Conservation (phyloP, 2,329 filamentous ascomycete species). For the Monilinia aucupariae region DNA sequence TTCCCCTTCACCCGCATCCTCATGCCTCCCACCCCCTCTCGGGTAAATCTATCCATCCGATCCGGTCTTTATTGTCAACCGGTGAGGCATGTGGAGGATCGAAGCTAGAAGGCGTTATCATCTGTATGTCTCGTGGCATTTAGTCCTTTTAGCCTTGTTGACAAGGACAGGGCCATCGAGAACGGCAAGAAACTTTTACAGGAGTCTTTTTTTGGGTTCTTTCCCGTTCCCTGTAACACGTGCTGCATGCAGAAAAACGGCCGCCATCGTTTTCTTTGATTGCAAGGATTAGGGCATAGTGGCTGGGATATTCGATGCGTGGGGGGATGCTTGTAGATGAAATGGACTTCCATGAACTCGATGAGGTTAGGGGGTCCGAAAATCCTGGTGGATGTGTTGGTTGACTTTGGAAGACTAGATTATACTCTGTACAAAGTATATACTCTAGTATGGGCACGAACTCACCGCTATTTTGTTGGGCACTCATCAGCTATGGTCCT, state of each 20-base stretch:
- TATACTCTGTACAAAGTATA: too few relatives aligned
- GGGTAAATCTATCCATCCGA: not conserved
- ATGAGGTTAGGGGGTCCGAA: not conserved
- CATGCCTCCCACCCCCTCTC: not conserved
- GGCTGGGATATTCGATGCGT: not conserved
- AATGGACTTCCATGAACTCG: not conserved
- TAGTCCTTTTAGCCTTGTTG: not conserved
- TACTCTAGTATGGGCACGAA: not conserved
- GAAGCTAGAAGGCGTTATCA: conserved; percentile 14
- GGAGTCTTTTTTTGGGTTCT: conserved; percentile 1
- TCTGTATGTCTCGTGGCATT: conserved; percentile 10
- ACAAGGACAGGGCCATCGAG: not conserved
- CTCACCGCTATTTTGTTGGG: not conserved
- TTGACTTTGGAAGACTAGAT: too few relatives aligned
- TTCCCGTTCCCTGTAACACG: conserved; percentile 13
- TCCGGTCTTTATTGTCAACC: not conserved
- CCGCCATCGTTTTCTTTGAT: not conserved
- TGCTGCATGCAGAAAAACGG: conserved; percentile 15
- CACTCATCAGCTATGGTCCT: not conserved
- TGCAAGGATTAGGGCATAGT: conserved; percentile 1
- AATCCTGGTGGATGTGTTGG: not conserved
- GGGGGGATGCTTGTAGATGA: not conserved
- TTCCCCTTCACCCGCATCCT: not conserved
- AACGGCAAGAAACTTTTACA: not conserved
- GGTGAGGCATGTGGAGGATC: conserved; percentile 6